These are phyloP conservation scores for Odonthalia washingtoniensis DNA, from an alignment of 31 red algal species.

Conservation along the genomic window DNA sequence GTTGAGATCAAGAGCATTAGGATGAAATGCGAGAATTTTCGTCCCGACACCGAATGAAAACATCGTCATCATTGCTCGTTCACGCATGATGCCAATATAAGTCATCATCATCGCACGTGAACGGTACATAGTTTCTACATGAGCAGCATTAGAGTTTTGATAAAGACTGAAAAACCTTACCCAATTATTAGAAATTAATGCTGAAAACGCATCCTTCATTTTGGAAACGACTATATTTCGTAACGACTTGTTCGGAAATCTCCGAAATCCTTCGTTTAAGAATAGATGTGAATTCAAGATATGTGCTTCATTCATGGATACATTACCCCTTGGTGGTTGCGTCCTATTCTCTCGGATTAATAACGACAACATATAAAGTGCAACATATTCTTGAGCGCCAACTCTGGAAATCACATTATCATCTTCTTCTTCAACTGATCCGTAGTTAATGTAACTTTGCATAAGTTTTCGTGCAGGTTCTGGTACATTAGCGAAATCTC, in stretches of 20 bases:
- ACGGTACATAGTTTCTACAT: too few species aligned
- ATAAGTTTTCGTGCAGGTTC: neutral
- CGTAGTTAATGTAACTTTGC: too few species aligned
- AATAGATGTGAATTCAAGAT: too few species aligned
- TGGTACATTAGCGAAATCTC: neutral
- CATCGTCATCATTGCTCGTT: neutral
- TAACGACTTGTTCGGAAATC: neutral
- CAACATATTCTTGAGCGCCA: too few species aligned
- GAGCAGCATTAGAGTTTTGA: too few species aligned
- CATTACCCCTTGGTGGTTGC: too few species aligned
- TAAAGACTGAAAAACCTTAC: neutral
- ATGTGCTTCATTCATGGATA: too few species aligned
- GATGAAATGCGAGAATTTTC: neutral
- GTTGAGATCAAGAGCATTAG: neutral
- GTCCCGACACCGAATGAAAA: neutral
- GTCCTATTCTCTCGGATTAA: too few species aligned
- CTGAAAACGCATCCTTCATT: neutral
- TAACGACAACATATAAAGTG: too few species aligned
- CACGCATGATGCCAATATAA: neutral
- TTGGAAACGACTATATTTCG: neutral
- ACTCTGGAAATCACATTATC: too few species aligned
- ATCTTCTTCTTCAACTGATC: too few species aligned
- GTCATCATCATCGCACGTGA: too few species aligned
- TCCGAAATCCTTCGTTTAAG: neutral
- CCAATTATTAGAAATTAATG: neutral